phyloP scores from a whole-genome alignment of 768 basidiomycete species.

The Agaricus subrufescens region DNA sequence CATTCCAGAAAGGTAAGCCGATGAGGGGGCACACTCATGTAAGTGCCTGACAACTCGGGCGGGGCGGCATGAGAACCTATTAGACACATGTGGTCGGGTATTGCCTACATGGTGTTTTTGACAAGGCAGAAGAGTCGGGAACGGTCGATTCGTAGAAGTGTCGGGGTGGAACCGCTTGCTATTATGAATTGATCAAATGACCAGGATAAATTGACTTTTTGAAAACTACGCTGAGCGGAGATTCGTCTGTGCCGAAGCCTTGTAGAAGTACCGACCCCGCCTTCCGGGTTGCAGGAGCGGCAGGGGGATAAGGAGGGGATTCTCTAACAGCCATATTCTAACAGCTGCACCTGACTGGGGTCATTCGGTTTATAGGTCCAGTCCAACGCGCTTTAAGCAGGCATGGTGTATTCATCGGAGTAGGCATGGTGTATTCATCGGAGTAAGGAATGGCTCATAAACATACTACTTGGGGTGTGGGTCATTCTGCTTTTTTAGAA shows the following conservation, averaged over 20 bases:
- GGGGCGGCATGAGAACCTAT: too few species aligned
- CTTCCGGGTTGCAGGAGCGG: too few species aligned
- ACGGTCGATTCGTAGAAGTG: too few species aligned
- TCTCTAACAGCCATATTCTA: neutral
- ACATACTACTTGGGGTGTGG: neutral
- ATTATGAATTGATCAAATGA: too few species aligned
- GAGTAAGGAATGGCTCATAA: neutral
- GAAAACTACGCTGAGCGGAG: too few species aligned
- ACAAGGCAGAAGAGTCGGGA: too few species aligned
- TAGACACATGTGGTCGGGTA: neutral
- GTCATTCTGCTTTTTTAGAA: neutral
- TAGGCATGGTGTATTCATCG: neutral
- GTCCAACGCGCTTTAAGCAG: neutral
- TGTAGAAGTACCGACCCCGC: too few species aligned
- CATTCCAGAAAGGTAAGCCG: conserved; percentile 1
- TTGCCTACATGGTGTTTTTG: neutral
- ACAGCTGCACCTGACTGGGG: neutral
- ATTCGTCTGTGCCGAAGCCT: too few species aligned
- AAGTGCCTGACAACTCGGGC: neutral
- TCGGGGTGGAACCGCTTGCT: too few species aligned
- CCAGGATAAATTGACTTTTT: too few species aligned
- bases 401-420: neutral
- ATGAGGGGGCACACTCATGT: neutral
- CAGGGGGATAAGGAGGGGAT: neutral
- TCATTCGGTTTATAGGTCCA: too few species aligned